Evolutionary conservation across 1,284 basidiomycete species (phyloP), one percentile per base, ranked within the genome.

Genomic region (Austroboletus novae-zelandiae): DNA sequence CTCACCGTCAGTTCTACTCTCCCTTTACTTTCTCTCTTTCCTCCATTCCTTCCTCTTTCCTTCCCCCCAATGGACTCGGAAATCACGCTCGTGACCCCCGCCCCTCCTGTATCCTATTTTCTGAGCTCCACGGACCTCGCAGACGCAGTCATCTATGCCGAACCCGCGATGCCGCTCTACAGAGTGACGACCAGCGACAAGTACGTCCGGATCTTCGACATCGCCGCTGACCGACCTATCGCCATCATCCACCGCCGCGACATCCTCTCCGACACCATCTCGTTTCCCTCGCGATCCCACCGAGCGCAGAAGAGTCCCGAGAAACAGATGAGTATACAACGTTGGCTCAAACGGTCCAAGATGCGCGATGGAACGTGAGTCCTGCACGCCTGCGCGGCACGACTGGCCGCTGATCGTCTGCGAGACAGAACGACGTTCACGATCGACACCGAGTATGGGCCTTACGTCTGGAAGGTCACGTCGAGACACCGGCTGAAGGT

Each of bases 81-180:
- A 14, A 9, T 50, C 36, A 69, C 64, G 1, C 64, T 68, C 40
- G 67, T 66, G 11, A 55, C 47, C 36, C 42, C 49, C 14, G 5
- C 47, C 11, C 64, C 62, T n/a, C 67, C 67, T 17, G 68, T 61
- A 9, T 1, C 43, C 41, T 69, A 69, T 51, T 69, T 53, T 35
- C 31, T 68, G 34, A 65, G 60, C 39, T 54, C 53, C n/a, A 40
- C 52, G 2, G 52, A 55, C 40, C 49, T 54, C 31, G 55, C 43
- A 23, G 51, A 68, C 18, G 37, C 54, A 4, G 46, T 56, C 4
- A 44, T 66, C 39, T 66, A 48, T 17, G 42, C 61, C 0, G 40
- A 37, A 3, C 56, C 64, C 15, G 46, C 48, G 11, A 14, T 34
- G 10, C 67, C 64, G 5, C 55, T 69, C 41, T 66, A 66, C 51